A percentile compares a stretch with the other conserved stretches of the same genome.
Conservation (phyloP, 2,329 filamentous ascomycete genomes). For the Penicillium brasilianum region DNA sequence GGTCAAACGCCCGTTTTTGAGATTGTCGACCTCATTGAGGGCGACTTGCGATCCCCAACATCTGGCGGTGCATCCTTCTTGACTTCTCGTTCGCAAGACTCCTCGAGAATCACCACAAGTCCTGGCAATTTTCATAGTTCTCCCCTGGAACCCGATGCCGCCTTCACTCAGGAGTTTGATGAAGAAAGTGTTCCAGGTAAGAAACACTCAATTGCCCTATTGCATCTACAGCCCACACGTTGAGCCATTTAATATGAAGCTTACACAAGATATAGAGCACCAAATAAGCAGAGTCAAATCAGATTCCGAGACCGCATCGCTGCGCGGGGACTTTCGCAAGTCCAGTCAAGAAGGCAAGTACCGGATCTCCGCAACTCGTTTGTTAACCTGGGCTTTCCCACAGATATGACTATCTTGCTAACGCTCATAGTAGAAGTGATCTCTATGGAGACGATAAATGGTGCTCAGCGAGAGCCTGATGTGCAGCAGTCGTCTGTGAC, state of each 20-base stretch:
- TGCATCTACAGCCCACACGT: not conserved
- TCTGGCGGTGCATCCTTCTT: not conserved
- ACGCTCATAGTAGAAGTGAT: not conserved
- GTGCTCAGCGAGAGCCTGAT: not conserved
- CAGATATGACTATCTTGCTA: not conserved
- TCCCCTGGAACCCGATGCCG: not conserved
- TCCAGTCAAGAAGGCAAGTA: not conserved
- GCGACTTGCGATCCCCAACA: not conserved
- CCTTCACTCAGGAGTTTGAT: not conserved
- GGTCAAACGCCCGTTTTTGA: not conserved
- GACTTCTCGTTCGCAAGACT: not conserved
- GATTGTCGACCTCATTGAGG: not conserved
- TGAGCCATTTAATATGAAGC: not conserved
- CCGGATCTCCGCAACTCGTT: not conserved
- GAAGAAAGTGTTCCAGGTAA: constrained; percentile 1
- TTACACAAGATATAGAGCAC: not conserved
- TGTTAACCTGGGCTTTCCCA: not conserved
- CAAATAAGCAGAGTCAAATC: not conserved
- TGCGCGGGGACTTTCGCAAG: not conserved
- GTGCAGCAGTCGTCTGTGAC: not conserved
- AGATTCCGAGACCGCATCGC: not conserved
- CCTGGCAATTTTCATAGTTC: not conserved
- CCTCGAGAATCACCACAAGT: not conserved
- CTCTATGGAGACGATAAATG: not conserved
- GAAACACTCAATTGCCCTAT: not conserved